phyloP scores from a whole-genome alignment of 2,329 filamentous ascomycete species.

The Arthrobotrys iridis region DNA sequence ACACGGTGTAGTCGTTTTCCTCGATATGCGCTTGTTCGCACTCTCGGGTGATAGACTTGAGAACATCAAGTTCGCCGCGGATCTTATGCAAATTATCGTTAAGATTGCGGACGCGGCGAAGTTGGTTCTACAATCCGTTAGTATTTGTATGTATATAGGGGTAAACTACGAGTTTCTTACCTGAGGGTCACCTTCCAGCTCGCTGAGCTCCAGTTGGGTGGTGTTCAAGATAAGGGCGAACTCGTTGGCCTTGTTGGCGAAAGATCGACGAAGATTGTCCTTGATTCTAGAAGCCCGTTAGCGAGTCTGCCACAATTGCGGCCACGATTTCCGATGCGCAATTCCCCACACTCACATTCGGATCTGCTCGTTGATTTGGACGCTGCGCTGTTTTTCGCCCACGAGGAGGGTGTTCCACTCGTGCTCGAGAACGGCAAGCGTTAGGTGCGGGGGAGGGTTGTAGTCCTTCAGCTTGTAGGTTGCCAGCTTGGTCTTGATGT shows the following conservation, averaged over 20 bases:
- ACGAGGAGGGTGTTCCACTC: constrained; percentile 84
- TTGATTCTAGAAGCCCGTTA: constrained; percentile 75
- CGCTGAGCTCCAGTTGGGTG: constrained; percentile 91
- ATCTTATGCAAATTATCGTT: constrained; percentile 86
- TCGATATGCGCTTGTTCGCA: constrained; percentile 98
- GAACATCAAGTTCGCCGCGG: constrained; percentile 89
- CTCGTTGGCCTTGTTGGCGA: constrained; percentile 98
- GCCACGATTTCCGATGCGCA: not conserved
- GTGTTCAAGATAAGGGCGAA: constrained; percentile 96
- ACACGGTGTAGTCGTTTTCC: constrained; percentile 99
- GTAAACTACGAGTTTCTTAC: constrained; percentile 61
- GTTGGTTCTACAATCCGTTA: constrained; percentile 69
- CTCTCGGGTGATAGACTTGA: constrained; percentile 84
- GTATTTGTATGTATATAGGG: not conserved
- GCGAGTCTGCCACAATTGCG: constrained; percentile 29
- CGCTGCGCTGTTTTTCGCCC: constrained; percentile 86
- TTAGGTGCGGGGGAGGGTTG: constrained; percentile 84
- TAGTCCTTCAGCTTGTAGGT: constrained; percentile 93
- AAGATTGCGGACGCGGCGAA: constrained; percentile 84
- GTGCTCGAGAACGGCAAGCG: constrained; percentile 80
- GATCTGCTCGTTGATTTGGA: constrained; percentile 97
- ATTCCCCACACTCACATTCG: constrained; percentile 71
- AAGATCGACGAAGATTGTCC: constrained; percentile 87
- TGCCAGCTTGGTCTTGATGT: constrained; percentile 98
- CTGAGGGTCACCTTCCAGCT: constrained; percentile 95